Evolutionary conservation across 495 filamentous ascomycete species (phyloP).

Genomic region (Penicillium paradoxum): DNA sequence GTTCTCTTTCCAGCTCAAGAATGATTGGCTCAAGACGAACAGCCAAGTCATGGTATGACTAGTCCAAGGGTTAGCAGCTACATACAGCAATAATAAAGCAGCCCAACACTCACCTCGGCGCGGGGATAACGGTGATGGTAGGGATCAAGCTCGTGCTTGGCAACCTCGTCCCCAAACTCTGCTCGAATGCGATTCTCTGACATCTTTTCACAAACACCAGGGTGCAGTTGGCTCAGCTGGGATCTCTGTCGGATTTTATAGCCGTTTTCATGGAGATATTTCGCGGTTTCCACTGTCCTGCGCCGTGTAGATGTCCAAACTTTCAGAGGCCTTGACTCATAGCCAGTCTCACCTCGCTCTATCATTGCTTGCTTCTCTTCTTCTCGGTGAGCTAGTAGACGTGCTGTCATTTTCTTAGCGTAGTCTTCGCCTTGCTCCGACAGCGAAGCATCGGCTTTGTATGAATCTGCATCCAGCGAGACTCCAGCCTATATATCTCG

Average conservation of each 20-base stretch:
- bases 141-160: constrained; percentile 89
- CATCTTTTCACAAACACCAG: constrained; percentile 91
- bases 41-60: constrained; percentile 98
- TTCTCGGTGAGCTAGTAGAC: constrained; percentile 74
- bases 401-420: constrained; percentile 80
- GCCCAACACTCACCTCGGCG: constrained; percentile 64
- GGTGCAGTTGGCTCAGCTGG: constrained; percentile 95
- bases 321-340: constrained; percentile 71
- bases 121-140: constrained; percentile 97
- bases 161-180: constrained; percentile 82
- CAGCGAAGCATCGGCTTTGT: constrained; percentile 81
- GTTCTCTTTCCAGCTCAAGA: constrained; percentile 92
- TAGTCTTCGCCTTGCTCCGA: constrained; percentile 81
- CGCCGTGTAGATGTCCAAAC: constrained; percentile 93
- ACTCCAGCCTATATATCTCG: constrained; percentile 46
- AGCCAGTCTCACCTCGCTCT: constrained; percentile 60
- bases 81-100: background rate
- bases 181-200: constrained; percentile 71
- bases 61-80: constrained; percentile 10
- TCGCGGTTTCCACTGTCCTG: constrained; percentile 86
- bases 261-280: constrained; percentile 67
- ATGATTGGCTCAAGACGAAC: constrained; percentile 98
- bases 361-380: constrained; percentile 66
- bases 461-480: constrained; percentile 73
- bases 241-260: constrained; percentile 85